phyloP scores from a whole-genome alignment of 345 rosid species.

The Leavenworthia alabamica region DNA sequence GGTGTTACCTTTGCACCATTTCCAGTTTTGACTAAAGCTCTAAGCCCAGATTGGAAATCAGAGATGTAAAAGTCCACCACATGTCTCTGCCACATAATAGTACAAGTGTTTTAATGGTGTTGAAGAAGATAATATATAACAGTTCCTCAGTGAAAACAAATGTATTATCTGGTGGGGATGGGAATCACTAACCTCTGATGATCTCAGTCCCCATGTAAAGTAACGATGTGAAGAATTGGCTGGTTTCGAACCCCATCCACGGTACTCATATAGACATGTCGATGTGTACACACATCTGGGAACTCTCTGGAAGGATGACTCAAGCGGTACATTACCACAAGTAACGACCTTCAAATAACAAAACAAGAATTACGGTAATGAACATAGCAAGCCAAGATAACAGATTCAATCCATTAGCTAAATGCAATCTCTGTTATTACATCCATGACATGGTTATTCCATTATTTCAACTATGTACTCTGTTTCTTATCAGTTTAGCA shows the following conservation, averaged over 20 bases:
- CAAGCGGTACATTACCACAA: constrained; percentile 91
- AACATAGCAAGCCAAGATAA: not conserved
- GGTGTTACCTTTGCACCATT: constrained; percentile 78
- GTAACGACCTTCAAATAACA: constrained; percentile 69
- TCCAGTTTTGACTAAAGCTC: constrained; percentile 95
- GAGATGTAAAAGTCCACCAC: constrained; percentile 98
- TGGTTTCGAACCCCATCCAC: constrained; percentile 75
- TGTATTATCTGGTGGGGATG: not conserved
- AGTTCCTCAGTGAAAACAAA: not conserved
- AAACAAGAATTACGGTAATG: constrained; percentile 8
- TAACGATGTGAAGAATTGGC: constrained; percentile 54
- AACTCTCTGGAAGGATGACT: constrained; percentile 79
- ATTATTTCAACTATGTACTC: constrained; percentile 2
- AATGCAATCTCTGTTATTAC: not conserved
- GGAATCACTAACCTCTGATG: constrained; percentile 39
- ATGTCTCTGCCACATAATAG: constrained; percentile 58
- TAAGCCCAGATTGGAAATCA: constrained; percentile 92
- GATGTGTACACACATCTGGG: constrained; percentile 93
- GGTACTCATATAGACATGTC: constrained; percentile 73
- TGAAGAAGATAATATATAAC: not conserved
- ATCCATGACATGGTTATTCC: not conserved
- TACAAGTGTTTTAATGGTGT: constrained; percentile 2
- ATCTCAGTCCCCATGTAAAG: constrained; percentile 39
- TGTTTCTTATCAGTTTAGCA: not conserved
- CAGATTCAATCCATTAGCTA: constrained; percentile 11